Conservation (phyloP, 2,329 filamentous ascomycete genomes). For the Phyllosticta paracitricarpa region DNA sequence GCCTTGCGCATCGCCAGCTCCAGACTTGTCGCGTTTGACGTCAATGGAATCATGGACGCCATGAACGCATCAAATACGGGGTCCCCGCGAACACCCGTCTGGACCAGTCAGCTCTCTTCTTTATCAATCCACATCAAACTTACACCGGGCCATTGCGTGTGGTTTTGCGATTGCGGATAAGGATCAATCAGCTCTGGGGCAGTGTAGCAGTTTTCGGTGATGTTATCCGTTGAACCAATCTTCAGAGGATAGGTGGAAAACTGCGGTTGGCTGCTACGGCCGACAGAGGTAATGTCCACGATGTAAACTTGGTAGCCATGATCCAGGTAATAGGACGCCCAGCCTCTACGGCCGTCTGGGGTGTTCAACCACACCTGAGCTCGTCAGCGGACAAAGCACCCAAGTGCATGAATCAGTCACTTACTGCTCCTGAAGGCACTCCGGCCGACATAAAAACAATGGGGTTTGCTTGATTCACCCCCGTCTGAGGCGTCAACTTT, state of each 20-base stretch:
- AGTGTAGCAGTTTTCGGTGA: conserved; percentile 7
- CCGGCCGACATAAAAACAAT: conserved; percentile 18
- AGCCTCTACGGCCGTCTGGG: conserved; percentile 37
- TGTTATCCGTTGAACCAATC: conserved; percentile 5
- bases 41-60: conserved; percentile 11
- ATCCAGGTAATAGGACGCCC: conserved; percentile 38
- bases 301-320: conserved; percentile 39
- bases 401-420: not conserved
- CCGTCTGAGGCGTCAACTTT: conserved; percentile 29
- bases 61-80: conserved; percentile 41
- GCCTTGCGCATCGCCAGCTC: conserved; percentile 13
- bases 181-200: conserved; percentile 5
- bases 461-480: conserved; percentile 15
- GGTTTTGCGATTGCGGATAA: conserved; percentile 11
- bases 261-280: conserved; percentile 14
- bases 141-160: conserved; percentile 13
- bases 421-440: conserved; percentile 9
- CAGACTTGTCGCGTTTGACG: conserved; percentile 14
- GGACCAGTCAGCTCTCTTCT: conserved; percentile 1
- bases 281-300: conserved; percentile 30
- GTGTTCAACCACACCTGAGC: conserved; percentile 38
- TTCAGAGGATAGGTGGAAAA: not conserved
- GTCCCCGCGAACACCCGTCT: conserved; percentile 33
- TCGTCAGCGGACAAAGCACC: not conserved
- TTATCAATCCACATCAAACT: not conserved